Evolutionary conservation across 352 stramenopile genomes (phyloP).

Genomic region (Phytopythium ostracodes): DNA sequence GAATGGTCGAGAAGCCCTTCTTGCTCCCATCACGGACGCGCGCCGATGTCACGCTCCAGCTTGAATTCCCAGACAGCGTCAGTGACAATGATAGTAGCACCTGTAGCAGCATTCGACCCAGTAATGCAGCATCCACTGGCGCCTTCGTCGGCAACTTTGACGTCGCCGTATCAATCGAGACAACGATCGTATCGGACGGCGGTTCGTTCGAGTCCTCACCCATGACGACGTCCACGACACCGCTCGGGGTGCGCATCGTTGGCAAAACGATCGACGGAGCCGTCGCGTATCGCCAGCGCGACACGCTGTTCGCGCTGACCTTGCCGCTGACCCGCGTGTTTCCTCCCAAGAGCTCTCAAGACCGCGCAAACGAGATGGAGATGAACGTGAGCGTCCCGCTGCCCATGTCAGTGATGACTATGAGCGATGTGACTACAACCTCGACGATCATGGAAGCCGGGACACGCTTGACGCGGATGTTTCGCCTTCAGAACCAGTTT

Average conservation of each 20-base stretch:
- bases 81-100: slow-evolving; percentile 12
- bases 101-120: background rate
- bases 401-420: slow-evolving; percentile 7
- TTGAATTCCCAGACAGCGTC: slow-evolving; percentile 16
- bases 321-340: slow-evolving; percentile 22
- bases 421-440: slow-evolving; percentile 2
- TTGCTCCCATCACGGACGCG: background rate
- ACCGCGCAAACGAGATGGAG: background rate
- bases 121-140: background rate
- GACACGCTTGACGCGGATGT: slow-evolving; percentile 13
- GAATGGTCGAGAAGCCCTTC: slow-evolving; percentile 2
- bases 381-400: slow-evolving; percentile 4
- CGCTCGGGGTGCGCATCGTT: slow-evolving; percentile 20
- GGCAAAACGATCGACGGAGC: slow-evolving; percentile 20
- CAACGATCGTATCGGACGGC: background rate
- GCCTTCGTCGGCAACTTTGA: background rate
- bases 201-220: background rate
- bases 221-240: background rate
- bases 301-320: slow-evolving; percentile 28
- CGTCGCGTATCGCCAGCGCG: slow-evolving; percentile 24
- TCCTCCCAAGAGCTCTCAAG: background rate
- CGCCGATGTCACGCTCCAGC: background rate
- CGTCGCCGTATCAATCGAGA: background rate
- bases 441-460: slow-evolving; percentile 15
- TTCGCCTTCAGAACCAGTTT: slow-evolving; percentile 38